Base-by-base conservation (phyloP, 768 basidiomycete genomes). In the Psilocybe tampanensis region DNA sequence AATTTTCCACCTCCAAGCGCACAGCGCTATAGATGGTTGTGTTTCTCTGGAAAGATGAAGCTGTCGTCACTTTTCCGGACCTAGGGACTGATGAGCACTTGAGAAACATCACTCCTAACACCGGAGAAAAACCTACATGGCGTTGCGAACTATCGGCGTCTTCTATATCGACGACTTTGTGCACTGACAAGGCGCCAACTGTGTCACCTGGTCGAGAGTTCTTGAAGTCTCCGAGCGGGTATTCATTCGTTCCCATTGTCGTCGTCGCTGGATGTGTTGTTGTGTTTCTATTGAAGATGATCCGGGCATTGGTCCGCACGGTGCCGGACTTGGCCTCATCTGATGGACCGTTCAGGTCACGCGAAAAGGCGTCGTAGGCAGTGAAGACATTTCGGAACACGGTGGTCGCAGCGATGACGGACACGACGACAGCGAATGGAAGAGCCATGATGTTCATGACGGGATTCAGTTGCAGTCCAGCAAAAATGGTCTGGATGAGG, bases 321-420 rank as follows among this genome's bases (percentile, higher is more conserved):
- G 21, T 26, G 11, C n/a, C 29, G 4, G 33, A 8, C 22, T 43
- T 54, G 12, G 54, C 34, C 21, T 29, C 22, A 9, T 44, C 49
- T 13, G 52, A 51, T 11, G 42, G 50, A 11, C 52, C 60, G 42
- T 52, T 48, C 2, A 44, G 29, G 23, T 68, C 62, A 47, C 60
- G 48, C 7, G 66, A 63, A 66, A 74, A 74, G 1, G 60, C 61
- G 50, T 74, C 73, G 33, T 69, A 68, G 8, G 66, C 62, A 21
- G 56, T 68, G 60, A 74, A 74, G 45, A 74, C 72, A 52, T 74
- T 72, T 26, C 72, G 67, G 62, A 74, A 74, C 23, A 74, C 71
- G 5, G 71, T 71, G 12, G 71, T 74, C 0, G 72, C 64, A 0
- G 72, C 73, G 18, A 74, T 72, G n/a, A 68, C 70, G 15, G 71